Percentiles rank a stretch among this genome's conserved stretches.
These are phyloP conservation scores for maize (Zea mays) DNA, from an alignment of 176 grass and related monocot genomes.

Conservation along the genomic window Zm-B73-REFERENCE-NAM-5.0 NC_050103.1:28403501-28404000, in stretches of 20 bases:
- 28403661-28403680: slow-evolving; percentile 71
- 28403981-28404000: slow-evolving; percentile 26
- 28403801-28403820: too few species aligned
- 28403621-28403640: slow-evolving; percentile 89
- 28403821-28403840: slow-evolving; percentile 60
- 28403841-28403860: slow-evolving; percentile 93
- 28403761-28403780: background rate
- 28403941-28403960: slow-evolving; percentile 70
- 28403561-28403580: background rate
- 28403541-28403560: background rate
- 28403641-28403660: slow-evolving; percentile 87
- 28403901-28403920: slow-evolving; percentile 79
- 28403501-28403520: slow-evolving; percentile 48
- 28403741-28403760: background rate
- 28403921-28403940: slow-evolving; percentile 75
- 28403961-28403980: slow-evolving; percentile 90
- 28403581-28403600: slow-evolving; percentile 41
- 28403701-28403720: background rate
- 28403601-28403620: slow-evolving; percentile 84
- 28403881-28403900: slow-evolving; percentile 68
- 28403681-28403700: background rate
- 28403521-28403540: background rate
- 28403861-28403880: slow-evolving; percentile 85
- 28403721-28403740: background rate
- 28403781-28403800: too few species aligned